These are phyloP conservation scores for Linnemannia zychae DNA, from an alignment of 192 early-diverging fungal species.

Conservation along the genomic window DNA sequence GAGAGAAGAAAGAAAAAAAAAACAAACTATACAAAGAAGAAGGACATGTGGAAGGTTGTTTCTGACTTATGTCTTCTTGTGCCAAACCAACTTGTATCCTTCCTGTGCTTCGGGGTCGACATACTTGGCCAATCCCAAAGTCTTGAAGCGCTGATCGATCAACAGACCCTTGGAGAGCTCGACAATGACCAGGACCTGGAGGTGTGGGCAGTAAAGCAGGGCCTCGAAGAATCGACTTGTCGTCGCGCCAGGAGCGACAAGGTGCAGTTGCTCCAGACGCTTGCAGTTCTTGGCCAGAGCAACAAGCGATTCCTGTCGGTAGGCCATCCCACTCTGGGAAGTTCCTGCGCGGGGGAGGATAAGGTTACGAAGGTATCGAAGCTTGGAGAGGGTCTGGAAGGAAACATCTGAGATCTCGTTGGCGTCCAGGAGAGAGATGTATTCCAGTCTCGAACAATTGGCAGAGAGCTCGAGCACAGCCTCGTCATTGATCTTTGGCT, in stretches of 20 bases:
- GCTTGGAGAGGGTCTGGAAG: slow-evolving; percentile 44
- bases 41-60: background rate
- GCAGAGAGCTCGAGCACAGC: slow-evolving; percentile 42
- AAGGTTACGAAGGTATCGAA: slow-evolving; percentile 50
- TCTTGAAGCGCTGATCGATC: slow-evolving; percentile 55
- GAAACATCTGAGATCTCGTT: slow-evolving; percentile 52
- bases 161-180: slow-evolving; percentile 49
- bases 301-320: slow-evolving; percentile 45
- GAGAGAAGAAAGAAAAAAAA: background rate
- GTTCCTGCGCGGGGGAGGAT: slow-evolving; percentile 48
- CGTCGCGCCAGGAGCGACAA: slow-evolving; percentile 44
- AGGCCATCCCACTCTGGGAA: slow-evolving; percentile 39
- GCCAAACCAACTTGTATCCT: slow-evolving; percentile 52
- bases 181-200: slow-evolving; percentile 49
- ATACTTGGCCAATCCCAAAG: slow-evolving; percentile 44
- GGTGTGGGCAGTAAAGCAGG: slow-evolving; percentile 38
- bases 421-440: slow-evolving; percentile 50
- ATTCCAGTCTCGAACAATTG: slow-evolving; percentile 46
- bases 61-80: slow-evolving; percentile 43
- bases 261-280: slow-evolving; percentile 47
- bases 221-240: slow-evolving; percentile 53
- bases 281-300: slow-evolving; percentile 48
- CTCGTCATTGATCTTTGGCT: slow-evolving; percentile 52
- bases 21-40: slow-evolving; percentile 3
- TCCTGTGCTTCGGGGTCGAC: slow-evolving; percentile 47